Evolutionary conservation across 2,329 filamentous ascomycete species (phyloP).

Genomic region (Botrytis medusae): DNA sequence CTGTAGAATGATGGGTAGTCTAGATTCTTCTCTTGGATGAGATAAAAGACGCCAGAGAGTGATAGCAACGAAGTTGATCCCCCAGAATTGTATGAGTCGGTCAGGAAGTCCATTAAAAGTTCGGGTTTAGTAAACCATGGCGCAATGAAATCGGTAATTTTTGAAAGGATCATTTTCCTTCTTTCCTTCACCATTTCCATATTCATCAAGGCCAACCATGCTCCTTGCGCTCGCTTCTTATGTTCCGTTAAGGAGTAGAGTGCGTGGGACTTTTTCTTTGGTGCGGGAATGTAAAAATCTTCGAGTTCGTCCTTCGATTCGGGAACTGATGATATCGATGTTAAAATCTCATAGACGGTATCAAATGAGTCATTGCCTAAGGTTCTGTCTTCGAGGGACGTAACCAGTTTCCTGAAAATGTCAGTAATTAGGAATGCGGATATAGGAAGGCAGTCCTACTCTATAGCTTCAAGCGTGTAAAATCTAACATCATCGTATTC

Average conservation of each 20-base stretch:
- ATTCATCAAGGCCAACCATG: conserved; percentile 78
- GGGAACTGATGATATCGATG: conserved; percentile 69
- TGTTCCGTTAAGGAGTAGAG: conserved; percentile 67
- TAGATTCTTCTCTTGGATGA: conserved; percentile 90
- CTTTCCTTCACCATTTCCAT: conserved; percentile 67
- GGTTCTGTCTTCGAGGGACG: conserved; percentile 35
- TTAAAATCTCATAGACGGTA: conserved; percentile 61
- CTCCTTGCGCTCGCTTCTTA: conserved; percentile 78
- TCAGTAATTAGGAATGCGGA: conserved; percentile 26
- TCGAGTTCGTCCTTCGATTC: conserved; percentile 64
- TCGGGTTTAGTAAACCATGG: conserved; percentile 90
- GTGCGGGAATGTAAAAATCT: conserved; percentile 65
- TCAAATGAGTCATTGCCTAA: conserved; percentile 46
- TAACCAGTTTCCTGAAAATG: conserved; percentile 40
- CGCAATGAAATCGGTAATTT: conserved; percentile 75
- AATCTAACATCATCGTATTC: conserved; percentile 82
- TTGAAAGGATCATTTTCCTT: conserved; percentile 73
- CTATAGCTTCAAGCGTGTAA: conserved; percentile 73
- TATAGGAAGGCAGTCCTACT: conserved; percentile 51
- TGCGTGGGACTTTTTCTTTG: conserved; percentile 66
- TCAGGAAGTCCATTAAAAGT: conserved; percentile 91
- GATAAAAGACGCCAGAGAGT: conserved; percentile 88
- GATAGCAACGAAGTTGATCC: conserved; percentile 86
- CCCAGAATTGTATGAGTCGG: conserved; percentile 86
- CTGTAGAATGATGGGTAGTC: conserved; percentile 94